Evolutionary conservation across 2,329 filamentous ascomycete genomes (phyloP), one percentile per base, ranked within the genome.

Genomic region (Epichloe sibirici): DNA sequence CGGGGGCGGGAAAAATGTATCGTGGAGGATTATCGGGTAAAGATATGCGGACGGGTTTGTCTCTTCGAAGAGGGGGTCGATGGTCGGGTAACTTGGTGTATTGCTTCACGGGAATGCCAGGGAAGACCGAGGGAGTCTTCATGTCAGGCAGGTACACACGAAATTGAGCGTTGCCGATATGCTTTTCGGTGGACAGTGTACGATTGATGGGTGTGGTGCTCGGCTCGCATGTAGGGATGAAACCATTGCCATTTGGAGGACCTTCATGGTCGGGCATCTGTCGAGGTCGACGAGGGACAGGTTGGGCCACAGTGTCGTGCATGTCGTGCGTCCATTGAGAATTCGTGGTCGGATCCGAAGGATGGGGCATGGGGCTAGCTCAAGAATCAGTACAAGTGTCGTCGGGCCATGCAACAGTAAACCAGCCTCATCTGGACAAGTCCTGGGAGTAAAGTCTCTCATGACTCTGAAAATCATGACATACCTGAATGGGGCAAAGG

Each of bases 71-170:
- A 49, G 93, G 93, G 21, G 93, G 93, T 23, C 93, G 84, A 68
- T 97, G 93, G 65, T 97, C 89, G 21, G 93, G 93, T 48, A 98
- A 79, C 61, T 91, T 90, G 42, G 90, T 96, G 69, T 98, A 91
- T 63, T 93, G 87, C 67, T 88, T 93, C 58, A 94, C 82, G 46
- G 87, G 81, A 57, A 95, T 81, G 56, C 84, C 83, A 34, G 87
- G 75, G 65, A 91, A 89, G 43, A 80, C 71, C 45, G 85, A 78
- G 5, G 89, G 79, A 34, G 78, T 76, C 60, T 82, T 79, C 80
- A 94, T 86, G 23, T 81, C 79, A 2, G 88, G 85, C 48, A 98
- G 73, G 57, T 78, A 86, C 17, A 97, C 86, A 45, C 90, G 82
- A 51, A 97, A 81, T 54, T 90, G 86, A 25, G 88, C 85, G 66